Evolutionary conservation across 1,284 basidiomycete species (phyloP).

Genomic region (Cryptococcus jaspeensis): DNA sequence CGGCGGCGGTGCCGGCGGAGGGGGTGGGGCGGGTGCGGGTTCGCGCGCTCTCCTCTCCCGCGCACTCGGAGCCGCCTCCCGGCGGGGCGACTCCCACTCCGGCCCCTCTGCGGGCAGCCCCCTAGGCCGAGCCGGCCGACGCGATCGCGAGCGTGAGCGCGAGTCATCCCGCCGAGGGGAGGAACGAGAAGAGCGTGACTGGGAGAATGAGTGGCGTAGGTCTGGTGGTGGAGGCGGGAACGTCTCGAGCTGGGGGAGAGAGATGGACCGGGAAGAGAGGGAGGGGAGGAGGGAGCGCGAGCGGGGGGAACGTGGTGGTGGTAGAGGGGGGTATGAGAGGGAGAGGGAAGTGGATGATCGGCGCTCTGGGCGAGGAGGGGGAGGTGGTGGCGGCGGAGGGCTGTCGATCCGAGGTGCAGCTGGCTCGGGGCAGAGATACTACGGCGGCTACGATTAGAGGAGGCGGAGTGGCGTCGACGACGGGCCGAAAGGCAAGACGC

Average conservation of each 20-base stretch:
- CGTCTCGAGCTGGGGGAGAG: constrained; percentile 26
- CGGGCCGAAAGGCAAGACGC: too few species aligned
- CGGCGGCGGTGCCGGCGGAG: background rate
- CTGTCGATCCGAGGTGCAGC: background rate
- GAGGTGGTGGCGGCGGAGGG: background rate
- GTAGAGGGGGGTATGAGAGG: background rate
- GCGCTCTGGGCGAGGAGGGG: background rate
- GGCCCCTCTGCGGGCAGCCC: too few species aligned
- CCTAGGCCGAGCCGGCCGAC: too few species aligned
- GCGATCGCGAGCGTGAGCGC: too few species aligned
- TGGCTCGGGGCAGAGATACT: constrained; percentile 20
- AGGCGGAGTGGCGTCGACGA: too few species aligned
- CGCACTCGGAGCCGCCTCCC: background rate
- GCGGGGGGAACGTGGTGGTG: background rate
- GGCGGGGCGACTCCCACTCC: background rate
- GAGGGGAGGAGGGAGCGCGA: constrained; percentile 4
- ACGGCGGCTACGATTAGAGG: constrained; percentile 15
- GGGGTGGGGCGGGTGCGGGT: background rate
- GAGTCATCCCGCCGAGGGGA: background rate
- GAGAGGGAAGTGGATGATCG: background rate
- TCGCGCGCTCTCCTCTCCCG: background rate
- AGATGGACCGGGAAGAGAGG: constrained; percentile 20
- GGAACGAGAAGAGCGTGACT: constrained; percentile 18
- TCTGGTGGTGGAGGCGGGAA: constrained; percentile 26
- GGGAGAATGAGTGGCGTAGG: constrained; percentile 29